phyloP scores from a whole-genome alignment of 2,329 filamentous ascomycete genomes.

The Alternaria rosae region DNA sequence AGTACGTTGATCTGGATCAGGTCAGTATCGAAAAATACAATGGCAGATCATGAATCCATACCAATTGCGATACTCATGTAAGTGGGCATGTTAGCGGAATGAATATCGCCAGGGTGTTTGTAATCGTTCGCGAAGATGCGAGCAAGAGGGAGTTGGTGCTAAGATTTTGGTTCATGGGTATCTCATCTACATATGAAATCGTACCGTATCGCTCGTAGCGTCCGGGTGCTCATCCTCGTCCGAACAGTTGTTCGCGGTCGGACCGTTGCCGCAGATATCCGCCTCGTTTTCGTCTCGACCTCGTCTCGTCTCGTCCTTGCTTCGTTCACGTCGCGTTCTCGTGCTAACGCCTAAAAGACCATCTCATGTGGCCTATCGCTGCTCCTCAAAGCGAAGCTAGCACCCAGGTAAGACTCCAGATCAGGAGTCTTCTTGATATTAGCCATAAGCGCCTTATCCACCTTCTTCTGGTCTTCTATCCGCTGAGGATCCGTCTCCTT shows the following conservation, averaged over 20 bases:
- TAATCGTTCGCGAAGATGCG: not conserved
- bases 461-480: constrained; percentile 95
- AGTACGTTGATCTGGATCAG: not conserved
- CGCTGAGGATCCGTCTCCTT: constrained; percentile 91
- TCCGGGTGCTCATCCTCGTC: constrained; percentile 3
- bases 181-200: constrained; percentile 24
- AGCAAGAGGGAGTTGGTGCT: not conserved
- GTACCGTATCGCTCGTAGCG: constrained; percentile 5
- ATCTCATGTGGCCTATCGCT: constrained; percentile 99
- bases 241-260: not conserved
- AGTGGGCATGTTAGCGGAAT: not conserved
- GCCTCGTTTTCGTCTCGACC: not conserved
- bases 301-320: not conserved
- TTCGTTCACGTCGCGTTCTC: not conserved
- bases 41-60: not conserved
- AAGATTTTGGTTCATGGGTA: constrained; percentile 17
- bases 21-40: not conserved
- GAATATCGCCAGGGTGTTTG: not conserved
- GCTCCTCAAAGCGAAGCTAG: constrained; percentile 96
- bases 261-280: not conserved
- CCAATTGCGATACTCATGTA: not conserved
- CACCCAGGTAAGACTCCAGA: constrained; percentile 88
- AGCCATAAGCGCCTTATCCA: constrained; percentile 93
- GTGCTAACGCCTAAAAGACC: constrained; percentile 72
- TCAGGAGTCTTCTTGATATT: constrained; percentile 97